A percentile compares a stretch with the other conserved stretches of the same genome.
Evolutionary conservation across 257 asterid genomes (phyloP).

Genomic region (Coffea eugenioides): DNA sequence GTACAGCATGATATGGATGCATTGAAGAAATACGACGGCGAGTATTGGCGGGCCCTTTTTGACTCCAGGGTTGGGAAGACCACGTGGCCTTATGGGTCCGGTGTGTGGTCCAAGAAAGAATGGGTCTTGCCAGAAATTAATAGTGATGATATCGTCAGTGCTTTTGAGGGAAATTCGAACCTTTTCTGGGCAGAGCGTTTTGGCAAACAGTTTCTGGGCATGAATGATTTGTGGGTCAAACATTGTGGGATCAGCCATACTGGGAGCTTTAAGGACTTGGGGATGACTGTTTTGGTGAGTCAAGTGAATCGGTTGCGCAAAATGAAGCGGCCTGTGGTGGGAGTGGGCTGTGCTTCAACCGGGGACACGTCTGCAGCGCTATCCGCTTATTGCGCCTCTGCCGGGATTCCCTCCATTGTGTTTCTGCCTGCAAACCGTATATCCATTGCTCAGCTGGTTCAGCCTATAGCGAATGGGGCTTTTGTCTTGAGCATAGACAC

Average conservation of each 20-base stretch:
- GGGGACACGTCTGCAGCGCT: constrained; percentile 70
- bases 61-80: constrained; percentile 63
- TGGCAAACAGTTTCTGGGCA: constrained; percentile 84
- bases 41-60: constrained; percentile 49
- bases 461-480: constrained; percentile 56
- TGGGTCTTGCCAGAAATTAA: constrained; percentile 55
- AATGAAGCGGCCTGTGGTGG: constrained; percentile 36
- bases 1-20: constrained; percentile 59
- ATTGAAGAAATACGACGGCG: constrained; percentile 49
- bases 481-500: constrained; percentile 55
- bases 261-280: constrained; percentile 61
- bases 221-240: constrained; percentile 64
- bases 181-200: constrained; percentile 86
- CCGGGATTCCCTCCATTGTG: constrained; percentile 50
- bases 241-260: constrained; percentile 66
- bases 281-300: constrained; percentile 61
- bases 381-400: constrained; percentile 57
- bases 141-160: constrained; percentile 47
- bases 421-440: constrained; percentile 51
- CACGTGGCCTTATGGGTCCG: constrained; percentile 65
- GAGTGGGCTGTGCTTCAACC: constrained; percentile 66
- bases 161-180: constrained; percentile 58
- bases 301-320: constrained; percentile 59
- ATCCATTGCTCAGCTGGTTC: constrained; percentile 59
- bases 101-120: constrained; percentile 67